A percentile compares a stretch with the other conserved stretches of the same genome.
Conservation (phyloP, 2,329 filamentous ascomycete genomes). For the Acrocalymma vagum region DNA sequence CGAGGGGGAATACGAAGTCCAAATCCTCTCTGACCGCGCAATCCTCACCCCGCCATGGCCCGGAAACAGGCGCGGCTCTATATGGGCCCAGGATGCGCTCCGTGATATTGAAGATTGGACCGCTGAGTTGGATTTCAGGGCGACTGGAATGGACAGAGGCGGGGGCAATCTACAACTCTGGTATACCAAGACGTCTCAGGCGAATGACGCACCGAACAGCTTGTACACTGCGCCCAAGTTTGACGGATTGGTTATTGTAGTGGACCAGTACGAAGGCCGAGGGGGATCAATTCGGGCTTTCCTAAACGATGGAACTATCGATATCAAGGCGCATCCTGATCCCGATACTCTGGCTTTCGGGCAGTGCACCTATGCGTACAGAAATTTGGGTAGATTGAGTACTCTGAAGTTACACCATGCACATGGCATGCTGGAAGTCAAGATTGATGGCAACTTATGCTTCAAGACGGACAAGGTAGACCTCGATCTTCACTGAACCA, state of each 20-base stretch:
- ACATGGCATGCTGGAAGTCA: slow-evolving; percentile 73
- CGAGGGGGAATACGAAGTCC: slow-evolving; percentile 64
- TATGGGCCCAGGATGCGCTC: slow-evolving; percentile 75
- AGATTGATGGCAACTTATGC: slow-evolving; percentile 80
- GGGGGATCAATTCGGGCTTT: slow-evolving; percentile 89
- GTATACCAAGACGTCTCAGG: slow-evolving; percentile 77
- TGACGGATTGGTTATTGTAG: slow-evolving; percentile 86
- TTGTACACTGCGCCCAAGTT: slow-evolving; percentile 87
- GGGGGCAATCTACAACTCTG: slow-evolving; percentile 93
- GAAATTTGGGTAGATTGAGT: slow-evolving; percentile 87
- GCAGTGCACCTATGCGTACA: slow-evolving; percentile 89
- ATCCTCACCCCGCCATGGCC: slow-evolving; percentile 90
- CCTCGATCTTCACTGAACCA: not conserved
- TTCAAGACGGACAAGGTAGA: slow-evolving; percentile 77
- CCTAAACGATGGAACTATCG: slow-evolving; percentile 86
- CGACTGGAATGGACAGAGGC: slow-evolving; percentile 82
- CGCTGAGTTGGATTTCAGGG: slow-evolving; percentile 86
- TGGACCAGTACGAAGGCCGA: slow-evolving; percentile 82
- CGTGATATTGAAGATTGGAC: slow-evolving; percentile 77
- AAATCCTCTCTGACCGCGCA: slow-evolving; percentile 83
- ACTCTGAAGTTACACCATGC: slow-evolving; percentile 78
- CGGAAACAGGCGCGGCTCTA: slow-evolving; percentile 81
- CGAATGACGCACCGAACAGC: slow-evolving; percentile 73
- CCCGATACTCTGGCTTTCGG: slow-evolving; percentile 91
- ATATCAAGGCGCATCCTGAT: slow-evolving; percentile 78